Percentiles rank a stretch among this genome's conserved stretches.
Conservation (phyloP, 169 alveolate species). For the Babesia divergens region DNA sequence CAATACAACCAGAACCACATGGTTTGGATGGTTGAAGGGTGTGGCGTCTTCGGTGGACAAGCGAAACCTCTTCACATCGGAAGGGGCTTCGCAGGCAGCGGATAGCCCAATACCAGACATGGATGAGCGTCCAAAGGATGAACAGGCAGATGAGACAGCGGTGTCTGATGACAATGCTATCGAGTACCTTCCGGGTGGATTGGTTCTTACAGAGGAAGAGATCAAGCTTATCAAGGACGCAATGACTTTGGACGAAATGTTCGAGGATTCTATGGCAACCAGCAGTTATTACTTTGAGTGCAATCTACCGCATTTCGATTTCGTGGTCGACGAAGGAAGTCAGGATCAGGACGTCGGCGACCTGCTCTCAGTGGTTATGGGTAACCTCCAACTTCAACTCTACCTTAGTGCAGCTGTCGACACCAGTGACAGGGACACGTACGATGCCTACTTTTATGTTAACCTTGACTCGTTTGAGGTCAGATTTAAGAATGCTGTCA, state of each 20-base stretch:
- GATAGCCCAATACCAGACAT: background rate
- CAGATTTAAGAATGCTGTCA: conserved; percentile 2
- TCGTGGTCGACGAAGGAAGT: conserved; percentile 1
- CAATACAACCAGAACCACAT: conserved; percentile 44
- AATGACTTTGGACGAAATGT: conserved; percentile 36
- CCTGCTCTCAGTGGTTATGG: conserved; percentile 15
- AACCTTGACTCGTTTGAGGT: conserved; percentile 56
- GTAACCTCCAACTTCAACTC: conserved; percentile 31
- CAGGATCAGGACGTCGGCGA: background rate
- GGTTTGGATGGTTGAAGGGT: conserved; percentile 58
- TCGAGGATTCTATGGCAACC: conserved; percentile 53
- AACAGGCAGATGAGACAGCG: background rate
- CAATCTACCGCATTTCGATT: conserved; percentile 43
- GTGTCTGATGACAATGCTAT: conserved; percentile 7
- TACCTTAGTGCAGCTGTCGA: conserved; percentile 49
- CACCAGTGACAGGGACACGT: conserved; percentile 53
- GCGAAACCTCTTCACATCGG: background rate
- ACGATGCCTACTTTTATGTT: conserved; percentile 48
- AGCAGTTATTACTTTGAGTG: conserved; percentile 58
- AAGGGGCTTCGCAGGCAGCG: conserved; percentile 1
- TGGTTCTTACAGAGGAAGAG: conserved; percentile 71
- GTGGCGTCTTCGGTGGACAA: conserved; percentile 25
- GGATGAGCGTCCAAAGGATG: background rate
- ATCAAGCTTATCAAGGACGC: conserved; percentile 66
- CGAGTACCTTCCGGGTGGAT: conserved; percentile 73